Base-by-base conservation (phyloP, 1,284 basidiomycete species). In the Cutaneotrichosporon sp. region DNA sequence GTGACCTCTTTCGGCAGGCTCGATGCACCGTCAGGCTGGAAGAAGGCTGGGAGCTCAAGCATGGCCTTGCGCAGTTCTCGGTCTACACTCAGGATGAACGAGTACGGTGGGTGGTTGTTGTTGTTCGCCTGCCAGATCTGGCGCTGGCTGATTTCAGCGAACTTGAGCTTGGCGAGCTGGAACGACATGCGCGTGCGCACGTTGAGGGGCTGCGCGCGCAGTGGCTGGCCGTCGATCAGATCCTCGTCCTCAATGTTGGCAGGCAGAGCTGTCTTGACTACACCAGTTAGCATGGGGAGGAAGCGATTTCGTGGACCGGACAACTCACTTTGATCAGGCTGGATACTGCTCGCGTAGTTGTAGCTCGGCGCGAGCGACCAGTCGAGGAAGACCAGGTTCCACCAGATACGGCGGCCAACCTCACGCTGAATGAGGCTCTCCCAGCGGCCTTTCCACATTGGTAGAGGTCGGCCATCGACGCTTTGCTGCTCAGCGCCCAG, bases 121-220 rank as follows among this genome's bases (percentile, higher is more conserved):
- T 70, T 70, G 54, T 75, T 76, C 10, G 72, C 73, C 58, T 74
- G 72, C 72, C 71, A 75, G 50, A 76, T 76, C 51, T 75, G 72
- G 26, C 73, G 65, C 54, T 76, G 73, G 5, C 66, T 62, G 31
- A 75, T 75, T 52, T 75, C 70, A 9, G 68, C 70, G 49, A 76
- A 73, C 34, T 70, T 69, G 34, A 75, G 60, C 44, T 73, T 61
- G 20, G 74, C 70, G 8, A 77, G 68, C 51, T 74, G 69, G 62
- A 75, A 77, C 17, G 73, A 75, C 71, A 77, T 75, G 20, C 64
- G 61, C 5, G 75, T 77, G 29, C 75, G 64, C 4, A 71, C 65
- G n/a, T 59, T 61, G 10, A 69, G 53, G 1, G 75, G 72, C 50
- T 72, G 62, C 4, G 74, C 63, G 26, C 62, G 57, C 8, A 77